Evolutionary conservation across 257 asterid species (phyloP).

Genomic region (Voacanga thouarsii): DNA sequence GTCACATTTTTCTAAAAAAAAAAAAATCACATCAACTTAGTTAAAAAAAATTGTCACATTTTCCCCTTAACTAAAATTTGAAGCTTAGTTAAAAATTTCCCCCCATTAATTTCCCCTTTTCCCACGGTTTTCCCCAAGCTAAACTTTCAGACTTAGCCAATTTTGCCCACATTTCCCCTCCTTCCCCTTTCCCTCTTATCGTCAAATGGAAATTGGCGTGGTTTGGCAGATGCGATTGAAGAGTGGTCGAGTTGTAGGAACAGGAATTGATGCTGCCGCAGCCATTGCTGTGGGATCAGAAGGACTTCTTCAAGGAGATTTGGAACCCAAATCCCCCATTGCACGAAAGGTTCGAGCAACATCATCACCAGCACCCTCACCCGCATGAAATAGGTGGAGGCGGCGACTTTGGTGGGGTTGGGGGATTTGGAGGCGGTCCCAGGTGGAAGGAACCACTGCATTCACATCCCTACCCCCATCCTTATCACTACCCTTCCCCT

Average conservation of each 20-base stretch:
- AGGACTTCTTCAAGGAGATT: conserved; percentile 64
- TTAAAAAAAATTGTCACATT: too few relatives aligned
- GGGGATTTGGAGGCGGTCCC: conserved; percentile 47
- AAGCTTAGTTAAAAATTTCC: too few relatives aligned
- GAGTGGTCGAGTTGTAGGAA: conserved; percentile 26
- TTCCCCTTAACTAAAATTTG: too few relatives aligned
- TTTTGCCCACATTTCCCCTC: too few relatives aligned
- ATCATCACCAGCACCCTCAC: conserved; percentile 11
- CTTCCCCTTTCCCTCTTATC: too few relatives aligned
- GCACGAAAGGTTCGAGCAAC: conserved; percentile 68
- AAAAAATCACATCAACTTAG: too few relatives aligned
- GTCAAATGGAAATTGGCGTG: too few relatives aligned
- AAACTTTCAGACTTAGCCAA: too few relatives aligned
- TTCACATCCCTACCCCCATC: conserved; percentile 43
- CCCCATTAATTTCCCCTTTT: too few relatives aligned
- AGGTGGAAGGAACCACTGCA: conserved; percentile 68
- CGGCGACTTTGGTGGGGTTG: conserved; percentile 44
- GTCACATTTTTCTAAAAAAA: too few relatives aligned
- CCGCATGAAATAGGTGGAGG: conserved; percentile 35
- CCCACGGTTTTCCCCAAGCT: too few relatives aligned
- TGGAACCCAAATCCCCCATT: too few relatives aligned
- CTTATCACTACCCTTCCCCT: conserved; percentile 40
- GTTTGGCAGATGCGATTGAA: conserved; percentile 54
- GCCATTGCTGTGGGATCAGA: conserved; percentile 95
- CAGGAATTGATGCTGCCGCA: conserved; percentile 80